These are phyloP conservation scores for Furcasterigmium sp. DNA, from an alignment of 2,329 filamentous ascomycete genomes.

Conservation along the genomic window DNA sequence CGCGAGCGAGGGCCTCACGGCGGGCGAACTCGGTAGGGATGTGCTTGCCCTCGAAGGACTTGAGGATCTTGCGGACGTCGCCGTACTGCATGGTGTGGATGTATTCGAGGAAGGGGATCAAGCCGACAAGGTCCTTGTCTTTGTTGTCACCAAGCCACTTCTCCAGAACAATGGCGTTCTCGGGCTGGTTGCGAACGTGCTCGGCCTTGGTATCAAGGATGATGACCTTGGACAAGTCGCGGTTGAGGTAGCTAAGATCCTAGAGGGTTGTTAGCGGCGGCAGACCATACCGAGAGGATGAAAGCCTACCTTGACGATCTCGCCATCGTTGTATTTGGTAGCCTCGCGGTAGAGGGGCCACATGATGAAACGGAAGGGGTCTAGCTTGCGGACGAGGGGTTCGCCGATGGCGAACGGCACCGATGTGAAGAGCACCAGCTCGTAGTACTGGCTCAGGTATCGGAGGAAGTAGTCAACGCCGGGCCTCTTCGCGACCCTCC, in stretches of 20 bases:
- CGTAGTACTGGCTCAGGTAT: constrained; percentile 96
- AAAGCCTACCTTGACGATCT: constrained; percentile 82
- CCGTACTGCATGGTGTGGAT: constrained; percentile 88
- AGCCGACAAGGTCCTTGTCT: constrained; percentile 79
- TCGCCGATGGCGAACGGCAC: constrained; percentile 81
- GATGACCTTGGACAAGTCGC: constrained; percentile 91
- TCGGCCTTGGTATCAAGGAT: constrained; percentile 81
- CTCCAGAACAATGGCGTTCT: constrained; percentile 87
- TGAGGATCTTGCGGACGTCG: constrained; percentile 81
- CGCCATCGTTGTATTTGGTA: constrained; percentile 93
- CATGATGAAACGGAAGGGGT: constrained; percentile 91
- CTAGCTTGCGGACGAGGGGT: constrained; percentile 84
- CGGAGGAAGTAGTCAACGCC: constrained; percentile 96
- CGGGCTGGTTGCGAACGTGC: constrained; percentile 86
- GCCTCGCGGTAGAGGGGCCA: constrained; percentile 94
- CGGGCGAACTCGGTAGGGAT: constrained; percentile 88
- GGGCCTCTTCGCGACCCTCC: constrained; percentile 90
- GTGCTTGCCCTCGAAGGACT: constrained; percentile 82
- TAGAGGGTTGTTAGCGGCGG: constrained; percentile 28
- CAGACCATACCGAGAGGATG: neutral
- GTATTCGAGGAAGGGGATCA: constrained; percentile 97
- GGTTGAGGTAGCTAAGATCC: constrained; percentile 97
- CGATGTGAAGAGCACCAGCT: constrained; percentile 91
- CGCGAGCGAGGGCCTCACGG: constrained; percentile 78
- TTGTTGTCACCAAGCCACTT: constrained; percentile 82